Evolutionary conservation across 305 asterid species (phyloP), one percentile per base, ranked within the genome.

Genomic region (Solanum aculeatissimum): DNA sequence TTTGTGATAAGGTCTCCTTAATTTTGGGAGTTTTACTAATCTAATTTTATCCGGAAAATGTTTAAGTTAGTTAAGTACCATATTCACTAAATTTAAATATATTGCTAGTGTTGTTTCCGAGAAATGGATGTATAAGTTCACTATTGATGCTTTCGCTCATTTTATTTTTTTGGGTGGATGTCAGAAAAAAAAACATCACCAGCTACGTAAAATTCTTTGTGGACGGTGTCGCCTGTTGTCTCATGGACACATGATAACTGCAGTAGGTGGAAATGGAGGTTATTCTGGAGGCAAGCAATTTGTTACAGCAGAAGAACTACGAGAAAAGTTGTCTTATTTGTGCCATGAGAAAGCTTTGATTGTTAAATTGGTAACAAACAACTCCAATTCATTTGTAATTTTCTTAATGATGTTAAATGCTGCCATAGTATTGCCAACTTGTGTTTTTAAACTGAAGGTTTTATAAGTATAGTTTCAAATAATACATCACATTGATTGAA

Each of bases 261-360:
- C 99, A 79, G 99, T 97, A 85, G 99, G 99, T 86, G 98, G 99
- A 68, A 92, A 95, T 88, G 99, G 99, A 69, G 99, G 99, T 63
- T 97, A 97, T 91, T 69, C 98, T n/a, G 99, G 98, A 80, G 99
- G 99, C 23, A 95, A 92, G 84, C 98, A 93, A 79, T 97, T 97
- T 86, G 93, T 97, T 86, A 87, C 98, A 4, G 99, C 99, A 0
- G 99, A 95, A 86, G 98, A 97, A 92, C 98, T 97, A 75, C 96
- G 99, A 3, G 92, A 95, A 83, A 97, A 94, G 88, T 92, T 97
- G 45, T 92, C 98, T 16, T 95, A 95, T 90, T 88, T 97, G 93
- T 92, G 98, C 68, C 87, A 86, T 60, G 95, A 94, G 87, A 97
- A 94, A 81, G 98, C 97, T 65, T 90, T 97, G 54, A 90, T 97